Conservation (phyloP, 345 rosid species). For the Cardamine chenopodiifolia region DNA sequence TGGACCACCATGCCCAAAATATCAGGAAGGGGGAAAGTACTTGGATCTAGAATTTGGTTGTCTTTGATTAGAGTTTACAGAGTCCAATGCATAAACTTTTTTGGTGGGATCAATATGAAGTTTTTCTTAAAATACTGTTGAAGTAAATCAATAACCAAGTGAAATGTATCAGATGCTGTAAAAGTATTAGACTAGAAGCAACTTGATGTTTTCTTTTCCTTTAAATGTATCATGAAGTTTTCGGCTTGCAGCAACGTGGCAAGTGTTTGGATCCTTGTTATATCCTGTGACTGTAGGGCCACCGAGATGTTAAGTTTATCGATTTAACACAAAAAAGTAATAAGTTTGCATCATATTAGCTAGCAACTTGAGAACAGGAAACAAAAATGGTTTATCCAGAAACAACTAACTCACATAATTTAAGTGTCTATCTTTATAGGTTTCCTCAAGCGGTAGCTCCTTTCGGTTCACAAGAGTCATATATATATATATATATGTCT, state of each 20-base stretch:
- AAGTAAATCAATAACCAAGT: constrained; percentile 26
- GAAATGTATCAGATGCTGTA: constrained; percentile 27
- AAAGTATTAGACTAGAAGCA: constrained; percentile 26
- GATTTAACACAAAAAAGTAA: neutral
- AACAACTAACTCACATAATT: constrained; percentile 6
- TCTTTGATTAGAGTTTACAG: constrained; percentile 21
- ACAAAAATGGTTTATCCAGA: neutral
- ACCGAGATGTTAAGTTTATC: neutral
- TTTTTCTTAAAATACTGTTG: neutral
- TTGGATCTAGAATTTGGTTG: constrained; percentile 14
- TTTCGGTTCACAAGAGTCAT: neutral
- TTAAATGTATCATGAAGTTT: constrained; percentile 2
- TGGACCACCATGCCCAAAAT: constrained; percentile 25
- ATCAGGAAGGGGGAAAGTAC: constrained; percentile 21
- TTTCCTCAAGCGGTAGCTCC: constrained; percentile 9
- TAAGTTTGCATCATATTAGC: neutral
- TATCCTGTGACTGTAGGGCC: constrained; percentile 23
- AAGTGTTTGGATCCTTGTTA: neutral
- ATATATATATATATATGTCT: neutral
- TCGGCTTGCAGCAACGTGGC: neutral
- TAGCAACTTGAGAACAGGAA: constrained; percentile 3
- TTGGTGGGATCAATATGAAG: constrained; percentile 11
- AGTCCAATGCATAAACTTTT: constrained; percentile 31
- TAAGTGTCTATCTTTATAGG: neutral
- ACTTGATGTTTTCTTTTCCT: constrained; percentile 13